These are phyloP conservation scores for Pyrenophora tritici-repentis DNA, from an alignment of 2,329 filamentous ascomycete genomes.

Conservation along the genomic window DNA sequence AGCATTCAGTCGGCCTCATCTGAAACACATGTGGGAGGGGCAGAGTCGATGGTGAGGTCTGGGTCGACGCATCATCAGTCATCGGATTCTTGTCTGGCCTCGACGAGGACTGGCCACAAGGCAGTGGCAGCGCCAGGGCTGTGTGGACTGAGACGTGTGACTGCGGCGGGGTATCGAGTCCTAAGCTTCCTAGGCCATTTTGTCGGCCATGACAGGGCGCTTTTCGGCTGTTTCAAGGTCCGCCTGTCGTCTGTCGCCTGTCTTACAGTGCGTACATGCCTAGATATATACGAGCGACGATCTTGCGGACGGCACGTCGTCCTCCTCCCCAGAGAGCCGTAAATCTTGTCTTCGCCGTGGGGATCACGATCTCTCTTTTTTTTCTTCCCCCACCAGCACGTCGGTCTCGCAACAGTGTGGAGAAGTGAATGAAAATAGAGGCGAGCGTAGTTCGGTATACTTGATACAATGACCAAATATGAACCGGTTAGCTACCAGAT, in stretches of 20 bases:
- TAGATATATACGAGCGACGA: constrained; percentile 21
- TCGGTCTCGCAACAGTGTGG: background rate
- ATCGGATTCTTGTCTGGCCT: constrained; percentile 7
- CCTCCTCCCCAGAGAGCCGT: constrained; percentile 17
- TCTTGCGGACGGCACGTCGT: constrained; percentile 29
- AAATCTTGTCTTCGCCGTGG: constrained; percentile 7
- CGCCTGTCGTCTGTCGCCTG: constrained; percentile 7
- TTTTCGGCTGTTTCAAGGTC: constrained; percentile 37
- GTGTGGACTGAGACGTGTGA: constrained; percentile 21
- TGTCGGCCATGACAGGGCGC: constrained; percentile 19
- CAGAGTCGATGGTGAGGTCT: no score
- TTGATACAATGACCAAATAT: no score
- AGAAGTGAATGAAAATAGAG: no score
- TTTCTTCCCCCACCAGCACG: background rate
- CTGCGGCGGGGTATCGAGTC: constrained; percentile 26
- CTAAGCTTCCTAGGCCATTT: constrained; percentile 8
- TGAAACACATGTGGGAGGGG: constrained; percentile 20
- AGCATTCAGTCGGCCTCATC: background rate
- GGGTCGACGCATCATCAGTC: background rate
- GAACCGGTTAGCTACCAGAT: no score
- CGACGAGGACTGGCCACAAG: constrained; percentile 17
- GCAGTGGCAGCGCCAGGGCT: constrained; percentile 11
- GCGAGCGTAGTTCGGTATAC: no score
- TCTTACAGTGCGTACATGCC: background rate
- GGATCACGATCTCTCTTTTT: constrained; percentile 2